Base-by-base conservation (phyloP, 768 basidiomycete species). In the Sarcodon aspratus region DNA sequence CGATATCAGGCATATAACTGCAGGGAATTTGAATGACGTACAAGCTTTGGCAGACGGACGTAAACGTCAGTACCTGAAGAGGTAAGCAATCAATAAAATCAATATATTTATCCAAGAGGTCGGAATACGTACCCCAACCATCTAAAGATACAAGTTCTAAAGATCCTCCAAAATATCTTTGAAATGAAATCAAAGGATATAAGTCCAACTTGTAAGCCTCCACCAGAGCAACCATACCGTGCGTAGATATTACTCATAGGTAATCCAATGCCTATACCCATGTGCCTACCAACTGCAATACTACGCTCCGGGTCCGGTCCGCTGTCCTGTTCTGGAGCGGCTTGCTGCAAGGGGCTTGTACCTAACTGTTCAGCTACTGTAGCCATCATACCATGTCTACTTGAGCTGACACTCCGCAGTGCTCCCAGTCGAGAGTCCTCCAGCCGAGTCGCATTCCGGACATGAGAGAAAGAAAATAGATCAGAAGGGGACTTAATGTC, bases 211-310 rank as follows among this genome's bases (percentile, higher is more conserved):
- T 38, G 3, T 11, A 33, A 27, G 32, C 13, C 36, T 27, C n/a
- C 33, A 36, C 7, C 9, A 34, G 15, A 44, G 13, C 49, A 37
- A 5, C 63, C 77, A 50, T 56, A 87, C 76, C 81, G 89, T 50
- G 89, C 80, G 63, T 80, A 91, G 34, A 92, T 90, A 57, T 88
- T 84, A 61, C 89, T 87, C 87, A 92, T 88, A 0, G 89, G 87
- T 15, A 92, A 65, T 6, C 89, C 89, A 42, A 92, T 81, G 2
- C 89, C 89, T 49, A 91, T 84, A 38, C 75, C 71, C 42, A 75
- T 74, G 61, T 82, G 83, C 7, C 68, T 67, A 32, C 70, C 73
- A 35, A 74, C 69, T 3, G 70, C 70, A 9, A 67, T 13, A 42
- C 40, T 15, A 9, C 6, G 40, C 40, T 15, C 11, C 15, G 13